Base-by-base conservation (phyloP, 2,329 filamentous ascomycete species). In the Colletotrichum orchidophilum region DNA sequence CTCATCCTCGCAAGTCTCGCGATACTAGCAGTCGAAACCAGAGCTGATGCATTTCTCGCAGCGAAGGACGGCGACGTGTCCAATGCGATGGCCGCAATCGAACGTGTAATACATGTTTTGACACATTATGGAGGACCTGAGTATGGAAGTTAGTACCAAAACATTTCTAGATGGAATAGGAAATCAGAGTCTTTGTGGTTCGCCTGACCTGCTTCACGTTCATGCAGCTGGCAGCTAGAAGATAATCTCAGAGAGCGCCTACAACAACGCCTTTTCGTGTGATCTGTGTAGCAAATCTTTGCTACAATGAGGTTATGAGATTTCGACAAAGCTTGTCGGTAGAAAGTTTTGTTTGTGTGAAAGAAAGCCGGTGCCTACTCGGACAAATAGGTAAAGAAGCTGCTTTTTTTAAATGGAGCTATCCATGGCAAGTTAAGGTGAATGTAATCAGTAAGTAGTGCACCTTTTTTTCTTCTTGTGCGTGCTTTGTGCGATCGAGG, bases 71-170 rank as follows among this genome's bases (percentile, higher is more conserved):
- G 50, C 52, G 4, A 52, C 6, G 7, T 21, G 26, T 1, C 50
- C 35, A n/a, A 64, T 64, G 35, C 62, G 62, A 26, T 64, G 62
- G 27, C 62, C 62, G 50, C 62, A 64, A 18, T 64, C n/a, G 52
- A 46, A 64, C 6, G 62, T 64, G 33, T 46, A 64, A 4, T 29
- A 57, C n/a, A 33, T 21, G 39, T 62, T 46, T 13, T 52, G 18
- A 27, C 59, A 62, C 59, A 62, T 62, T 8, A 21, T 29, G 52
- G 52, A 18, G 27, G 52, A n/a, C 33, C 33, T n/a, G 33, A 46
- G 39, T 46, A 3, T 11, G 21, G 8, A 18, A 46, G 39, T 21
- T n/a, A n/a, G n/a, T n/a, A n/a, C n/a, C n/a, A n/a, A n/a, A n/a
- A n/a, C n/a, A n/a, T n/a, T n/a, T n/a, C n/a, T n/a, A n/a, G n/a